Percentiles rank a stretch among this genome's conserved stretches.
Evolutionary conservation across 1,139 yeast species (phyloP).

Genomic region (Kluyveromyces sp.): DNA sequence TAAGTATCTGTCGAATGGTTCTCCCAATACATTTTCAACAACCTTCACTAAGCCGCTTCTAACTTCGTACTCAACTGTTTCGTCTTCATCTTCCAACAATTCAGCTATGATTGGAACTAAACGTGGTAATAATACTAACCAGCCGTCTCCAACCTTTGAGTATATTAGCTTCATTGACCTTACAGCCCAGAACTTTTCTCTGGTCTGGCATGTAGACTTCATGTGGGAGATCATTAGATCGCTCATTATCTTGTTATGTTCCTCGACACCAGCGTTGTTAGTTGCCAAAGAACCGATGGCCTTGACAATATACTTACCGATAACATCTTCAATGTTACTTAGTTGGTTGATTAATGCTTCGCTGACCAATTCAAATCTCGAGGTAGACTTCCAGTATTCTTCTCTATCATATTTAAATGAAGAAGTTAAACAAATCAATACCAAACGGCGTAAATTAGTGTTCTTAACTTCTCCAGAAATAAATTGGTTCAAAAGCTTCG

Average conservation of each 20-base stretch:
- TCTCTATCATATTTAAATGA: constrained; percentile 86
- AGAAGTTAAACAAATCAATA: constrained; percentile 62
- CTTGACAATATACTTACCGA: constrained; percentile 74
- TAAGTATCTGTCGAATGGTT: constrained; percentile 84
- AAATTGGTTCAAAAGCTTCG: constrained; percentile 44
- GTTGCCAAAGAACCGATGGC: constrained; percentile 69
- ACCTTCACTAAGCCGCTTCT: constrained; percentile 89
- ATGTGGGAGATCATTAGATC: constrained; percentile 47
- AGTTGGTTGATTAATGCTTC: constrained; percentile 60
- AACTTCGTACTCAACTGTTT: constrained; percentile 83
- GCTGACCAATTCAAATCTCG: constrained; percentile 69
- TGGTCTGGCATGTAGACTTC: constrained; percentile 41
- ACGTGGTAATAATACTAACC: constrained; percentile 88
- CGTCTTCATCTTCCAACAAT: constrained; percentile 90
- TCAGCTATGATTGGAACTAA: constrained; percentile 94
- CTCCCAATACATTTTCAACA: constrained; percentile 88
- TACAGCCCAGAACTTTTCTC: constrained; percentile 77
- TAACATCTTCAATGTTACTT: constrained; percentile 53
- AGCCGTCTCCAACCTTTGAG: constrained; percentile 89
- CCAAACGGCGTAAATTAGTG: constrained; percentile 57
- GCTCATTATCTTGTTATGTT: constrained; percentile 66
- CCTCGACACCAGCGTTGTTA: constrained; percentile 67
- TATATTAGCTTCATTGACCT: constrained; percentile 72
- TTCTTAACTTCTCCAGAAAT: constrained; percentile 31
- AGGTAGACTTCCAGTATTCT: constrained; percentile 88